Percentiles rank a stretch among this genome's conserved stretches.
Evolutionary conservation across 306 rosid species (phyloP).

Genomic region (Castanopsis chinensis): DNA sequence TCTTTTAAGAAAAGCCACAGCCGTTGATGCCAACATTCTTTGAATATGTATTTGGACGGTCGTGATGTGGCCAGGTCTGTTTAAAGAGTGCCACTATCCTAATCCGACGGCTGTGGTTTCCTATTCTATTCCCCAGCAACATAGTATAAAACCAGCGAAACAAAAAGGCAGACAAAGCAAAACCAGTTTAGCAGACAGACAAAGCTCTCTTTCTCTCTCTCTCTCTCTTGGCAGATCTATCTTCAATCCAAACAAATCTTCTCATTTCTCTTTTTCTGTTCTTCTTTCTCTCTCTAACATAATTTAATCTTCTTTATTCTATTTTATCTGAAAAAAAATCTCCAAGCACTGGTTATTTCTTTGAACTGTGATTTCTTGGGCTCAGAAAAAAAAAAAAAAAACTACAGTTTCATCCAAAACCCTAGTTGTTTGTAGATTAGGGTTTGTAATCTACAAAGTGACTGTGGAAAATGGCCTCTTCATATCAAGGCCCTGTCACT

Average conservation of each 20-base stretch:
- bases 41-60: background rate
- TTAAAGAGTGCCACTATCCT: background rate
- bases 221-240: background rate
- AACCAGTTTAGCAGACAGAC: slow-evolving; percentile 9
- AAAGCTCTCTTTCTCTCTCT: background rate
- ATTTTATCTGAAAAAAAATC: background rate
- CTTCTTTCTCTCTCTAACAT: background rate
- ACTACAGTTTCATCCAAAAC: background rate
- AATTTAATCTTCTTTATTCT: background rate
- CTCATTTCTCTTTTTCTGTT: background rate
- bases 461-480: slow-evolving; percentile 51
- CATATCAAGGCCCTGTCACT: slow-evolving; percentile 51
- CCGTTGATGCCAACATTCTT: background rate
- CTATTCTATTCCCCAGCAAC: background rate
- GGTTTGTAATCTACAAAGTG: slow-evolving; percentile 46
- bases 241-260: background rate
- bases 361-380: background rate
- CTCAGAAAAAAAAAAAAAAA: background rate
- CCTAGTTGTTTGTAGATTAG: slow-evolving; percentile 29
- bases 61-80: background rate
- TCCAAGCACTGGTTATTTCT: background rate
- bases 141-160: slow-evolving; percentile 11
- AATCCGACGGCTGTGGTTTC: slow-evolving; percentile 30
- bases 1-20: too few species aligned
- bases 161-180: background rate